Percentiles rank a stretch among this genome's conserved stretches.
These are phyloP conservation scores for Picochlorum sp. DNA, from an alignment of 139 green algal genomes.

Conservation along the genomic window DNA sequence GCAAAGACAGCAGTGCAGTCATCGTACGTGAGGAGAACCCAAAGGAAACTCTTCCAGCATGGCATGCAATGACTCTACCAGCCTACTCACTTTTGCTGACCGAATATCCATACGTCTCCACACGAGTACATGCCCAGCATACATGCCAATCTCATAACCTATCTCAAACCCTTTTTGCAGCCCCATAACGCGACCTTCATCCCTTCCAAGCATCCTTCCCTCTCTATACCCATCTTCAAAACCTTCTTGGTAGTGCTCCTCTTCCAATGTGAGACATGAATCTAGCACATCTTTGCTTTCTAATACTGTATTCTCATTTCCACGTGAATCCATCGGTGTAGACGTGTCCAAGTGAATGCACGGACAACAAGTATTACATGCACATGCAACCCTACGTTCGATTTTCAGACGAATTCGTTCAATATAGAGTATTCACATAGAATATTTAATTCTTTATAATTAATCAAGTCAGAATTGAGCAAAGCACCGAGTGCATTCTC, in stretches of 20 bases:
- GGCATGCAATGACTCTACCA: too few relatives aligned
- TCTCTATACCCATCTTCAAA: background rate
- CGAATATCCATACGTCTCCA: slow-evolving; percentile 24
- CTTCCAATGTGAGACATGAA: background rate
- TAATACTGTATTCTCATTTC: too few relatives aligned
- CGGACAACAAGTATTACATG: too few relatives aligned
- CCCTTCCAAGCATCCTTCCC: background rate
- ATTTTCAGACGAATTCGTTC: background rate
- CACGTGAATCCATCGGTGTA: too few relatives aligned
- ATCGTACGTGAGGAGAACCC: too few relatives aligned
- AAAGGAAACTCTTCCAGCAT: too few relatives aligned
- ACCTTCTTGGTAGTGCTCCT: too few relatives aligned
- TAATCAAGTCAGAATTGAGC: slow-evolving; percentile 13
- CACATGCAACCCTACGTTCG: background rate
- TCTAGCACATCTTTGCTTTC: background rate
- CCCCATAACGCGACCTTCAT: slow-evolving; percentile 52
- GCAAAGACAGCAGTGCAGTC: too few relatives aligned
- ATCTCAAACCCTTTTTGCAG: slow-evolving; percentile 72
- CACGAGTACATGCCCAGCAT: slow-evolving; percentile 40
- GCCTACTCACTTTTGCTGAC: slow-evolving; percentile 5
- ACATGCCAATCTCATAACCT: slow-evolving; percentile 64
- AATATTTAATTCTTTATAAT: background rate
- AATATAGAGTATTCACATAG: background rate
- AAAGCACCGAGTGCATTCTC: slow-evolving; percentile 13
- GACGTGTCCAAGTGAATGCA: too few relatives aligned